Evolutionary conservation across 2,329 filamentous ascomycete genomes (phyloP), one percentile per base, ranked within the genome.

Genomic region (Apiospora malaysiana): DNA sequence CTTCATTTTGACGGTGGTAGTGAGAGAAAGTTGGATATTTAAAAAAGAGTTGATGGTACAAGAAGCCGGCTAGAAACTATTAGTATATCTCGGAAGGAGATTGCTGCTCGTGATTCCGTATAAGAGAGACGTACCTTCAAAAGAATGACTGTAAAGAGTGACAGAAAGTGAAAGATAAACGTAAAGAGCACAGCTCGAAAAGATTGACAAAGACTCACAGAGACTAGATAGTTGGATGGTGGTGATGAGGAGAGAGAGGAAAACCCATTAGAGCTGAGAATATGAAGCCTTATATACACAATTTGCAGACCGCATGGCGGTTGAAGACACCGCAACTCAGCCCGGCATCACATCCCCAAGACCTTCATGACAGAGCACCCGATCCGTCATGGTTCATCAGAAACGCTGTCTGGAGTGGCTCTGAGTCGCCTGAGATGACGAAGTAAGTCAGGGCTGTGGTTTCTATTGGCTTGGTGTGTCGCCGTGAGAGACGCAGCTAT

Each of bases 171-270:
- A 75, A 75, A 63, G 32, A 45, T 73, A 74, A 77, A 78, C 66
- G 45, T 70, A 72, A 71, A 74, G 77, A 78, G 77, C 77, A 71
- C 77, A 78, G 77, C 77, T 78, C 51, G 10, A 47, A n/a, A 47
- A 63, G 68, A 76, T 70, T 16, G 23, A 66, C 25, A 43, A 49
- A 69, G 7, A 43, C 25, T 37, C 4, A 47, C 25, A n/a, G n/a
- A 37, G 46, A 46, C 25, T 46, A 68, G 66, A 47, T 68, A 23
- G 42, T 47, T 68, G 42, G 66, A 23, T 68, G 66, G 47, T 32
- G 42, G 66, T 32, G 66, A 68, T 68, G 66, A 37, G 45, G 42
- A 67, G 25, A 46, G 5, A 43, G 32, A 37, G n/a, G 16, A 66
- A 40, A 32, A 37, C 1, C 25, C 14, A 32, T 46, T 32, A 40